Evolutionary conservation across 257 asterid genomes (phyloP).

Genomic region (Oldenlandia corymbosa): DNA sequence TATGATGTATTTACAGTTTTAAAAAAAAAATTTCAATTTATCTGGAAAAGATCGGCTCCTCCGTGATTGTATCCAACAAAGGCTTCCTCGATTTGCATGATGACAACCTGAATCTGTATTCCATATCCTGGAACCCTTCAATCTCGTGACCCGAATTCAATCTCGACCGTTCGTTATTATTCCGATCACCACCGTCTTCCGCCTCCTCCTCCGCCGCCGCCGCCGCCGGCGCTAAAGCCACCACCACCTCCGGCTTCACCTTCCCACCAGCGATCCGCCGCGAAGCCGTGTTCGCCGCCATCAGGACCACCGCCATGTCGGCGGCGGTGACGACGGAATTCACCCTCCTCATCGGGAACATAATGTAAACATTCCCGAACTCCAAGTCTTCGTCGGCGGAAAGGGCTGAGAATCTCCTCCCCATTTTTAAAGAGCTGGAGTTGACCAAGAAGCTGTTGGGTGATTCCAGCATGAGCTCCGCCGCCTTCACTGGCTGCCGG

Average conservation of each 20-base stretch:
- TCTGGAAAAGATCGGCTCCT: constrained; percentile 30
- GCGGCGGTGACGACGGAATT: constrained; percentile 38
- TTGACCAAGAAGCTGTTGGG: constrained; percentile 33
- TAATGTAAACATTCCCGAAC: constrained; percentile 34
- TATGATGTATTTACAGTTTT: no score
- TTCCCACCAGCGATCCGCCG: constrained; percentile 26
- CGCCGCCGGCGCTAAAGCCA: neutral
- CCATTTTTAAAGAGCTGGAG: constrained; percentile 28
- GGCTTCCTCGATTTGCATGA: constrained; percentile 35
- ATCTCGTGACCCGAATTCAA: constrained; percentile 11
- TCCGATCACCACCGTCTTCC: neutral
- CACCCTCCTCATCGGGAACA: constrained; percentile 51
- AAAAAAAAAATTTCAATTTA: no score
- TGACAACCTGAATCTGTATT: constrained; percentile 15
- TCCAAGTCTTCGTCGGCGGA: constrained; percentile 51
- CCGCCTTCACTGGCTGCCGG: constrained; percentile 27
- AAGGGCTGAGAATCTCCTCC: constrained; percentile 36
- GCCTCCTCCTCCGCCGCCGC: neutral
- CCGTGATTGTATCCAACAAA: constrained; percentile 33
- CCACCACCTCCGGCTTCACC: constrained; percentile 19
- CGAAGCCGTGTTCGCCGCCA: constrained; percentile 36
- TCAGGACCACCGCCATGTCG: constrained; percentile 36
- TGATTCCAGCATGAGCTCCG: constrained; percentile 35
- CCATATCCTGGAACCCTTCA: constrained; percentile 19
- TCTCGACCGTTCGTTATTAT: constrained; percentile 2